phyloP scores from a whole-genome alignment of 2,329 filamentous ascomycete genomes.

The Cladosporium sp. region DNA sequence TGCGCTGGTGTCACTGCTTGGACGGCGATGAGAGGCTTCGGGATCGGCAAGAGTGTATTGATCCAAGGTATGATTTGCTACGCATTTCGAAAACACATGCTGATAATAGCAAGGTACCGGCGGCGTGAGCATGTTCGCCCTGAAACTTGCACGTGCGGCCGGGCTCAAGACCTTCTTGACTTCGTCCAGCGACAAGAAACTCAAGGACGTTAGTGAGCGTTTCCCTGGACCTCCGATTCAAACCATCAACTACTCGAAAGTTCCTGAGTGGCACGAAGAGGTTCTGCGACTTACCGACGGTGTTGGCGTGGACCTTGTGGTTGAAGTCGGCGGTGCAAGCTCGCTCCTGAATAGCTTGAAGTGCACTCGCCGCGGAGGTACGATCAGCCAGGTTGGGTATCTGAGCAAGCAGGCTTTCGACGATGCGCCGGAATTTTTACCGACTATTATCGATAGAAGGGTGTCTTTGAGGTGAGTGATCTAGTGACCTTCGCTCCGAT shows the following conservation, averaged over 20 bases:
- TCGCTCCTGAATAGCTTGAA: slow-evolving; percentile 43
- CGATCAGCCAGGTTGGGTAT: slow-evolving; percentile 20
- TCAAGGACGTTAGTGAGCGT: slow-evolving; percentile 50
- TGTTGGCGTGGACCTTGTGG: slow-evolving; percentile 45
- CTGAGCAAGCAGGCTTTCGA: slow-evolving; percentile 39
- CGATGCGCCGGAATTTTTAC: slow-evolving; percentile 12
- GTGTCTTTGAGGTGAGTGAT: slow-evolving; percentile 17
- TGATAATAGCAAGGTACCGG: slow-evolving; percentile 12
- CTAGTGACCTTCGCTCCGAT: not conserved
- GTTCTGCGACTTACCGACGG: slow-evolving; percentile 48
- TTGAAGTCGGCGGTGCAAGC: slow-evolving; percentile 49
- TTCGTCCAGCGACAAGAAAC: slow-evolving; percentile 57
- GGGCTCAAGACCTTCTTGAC: slow-evolving; percentile 40
- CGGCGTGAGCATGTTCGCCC: slow-evolving; percentile 33
- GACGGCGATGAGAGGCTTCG: slow-evolving; percentile 26
- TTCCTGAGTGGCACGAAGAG: slow-evolving; percentile 57
- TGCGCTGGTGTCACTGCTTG: slow-evolving; percentile 51
- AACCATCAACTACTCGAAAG: slow-evolving; percentile 59
- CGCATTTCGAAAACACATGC: not conserved
- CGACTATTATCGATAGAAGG: slow-evolving; percentile 19
- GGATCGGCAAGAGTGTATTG: slow-evolving; percentile 33
- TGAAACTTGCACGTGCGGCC: slow-evolving; percentile 32
- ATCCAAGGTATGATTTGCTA: slow-evolving; percentile 41
- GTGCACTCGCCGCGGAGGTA: slow-evolving; percentile 27
- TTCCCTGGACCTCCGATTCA: slow-evolving; percentile 50